A percentile compares a stretch with the other conserved stretches of the same genome.
Evolutionary conservation across 2,329 filamentous ascomycete species (phyloP).

Genomic region (Colletotrichum sp.): DNA sequence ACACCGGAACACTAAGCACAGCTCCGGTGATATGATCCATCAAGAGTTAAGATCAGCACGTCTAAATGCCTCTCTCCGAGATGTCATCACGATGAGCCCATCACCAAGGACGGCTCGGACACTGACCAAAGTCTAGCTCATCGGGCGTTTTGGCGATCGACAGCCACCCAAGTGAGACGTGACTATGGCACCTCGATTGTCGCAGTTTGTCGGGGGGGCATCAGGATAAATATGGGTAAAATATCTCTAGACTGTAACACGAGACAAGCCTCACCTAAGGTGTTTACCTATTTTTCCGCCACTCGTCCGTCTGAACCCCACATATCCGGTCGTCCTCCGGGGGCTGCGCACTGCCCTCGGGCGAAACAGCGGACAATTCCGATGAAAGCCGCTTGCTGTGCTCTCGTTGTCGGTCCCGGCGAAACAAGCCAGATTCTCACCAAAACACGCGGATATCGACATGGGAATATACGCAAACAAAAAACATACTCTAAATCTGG

Average conservation of each 20-base stretch:
- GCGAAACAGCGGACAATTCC: not conserved
- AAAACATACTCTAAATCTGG: not conserved
- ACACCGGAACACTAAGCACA: not conserved
- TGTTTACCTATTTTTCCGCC: not conserved
- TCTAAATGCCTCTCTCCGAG: not conserved
- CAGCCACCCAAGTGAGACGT: not conserved
- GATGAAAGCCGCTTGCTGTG: not conserved
- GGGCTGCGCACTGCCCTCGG: not conserved
- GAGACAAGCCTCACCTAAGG: not conserved
- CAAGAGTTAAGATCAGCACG: not conserved
- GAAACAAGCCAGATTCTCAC: not conserved
- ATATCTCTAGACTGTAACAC: not conserved
- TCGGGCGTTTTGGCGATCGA: not conserved
- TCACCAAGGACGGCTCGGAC: not conserved
- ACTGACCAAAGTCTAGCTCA: not conserved
- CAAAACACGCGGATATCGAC: not conserved
- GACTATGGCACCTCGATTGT: not conserved
- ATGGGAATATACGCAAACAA: not conserved
- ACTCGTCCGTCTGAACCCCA: not conserved
- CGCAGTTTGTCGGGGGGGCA: not conserved
- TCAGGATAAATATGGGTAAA: not conserved
- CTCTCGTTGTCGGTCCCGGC: not conserved
- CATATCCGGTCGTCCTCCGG: not conserved
- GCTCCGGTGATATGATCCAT: not conserved
- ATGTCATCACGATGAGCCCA: not conserved